These are phyloP conservation scores for Crithidia sp. DNA, from an alignment of 208 protist genomes.

Conservation along the genomic window DNA sequence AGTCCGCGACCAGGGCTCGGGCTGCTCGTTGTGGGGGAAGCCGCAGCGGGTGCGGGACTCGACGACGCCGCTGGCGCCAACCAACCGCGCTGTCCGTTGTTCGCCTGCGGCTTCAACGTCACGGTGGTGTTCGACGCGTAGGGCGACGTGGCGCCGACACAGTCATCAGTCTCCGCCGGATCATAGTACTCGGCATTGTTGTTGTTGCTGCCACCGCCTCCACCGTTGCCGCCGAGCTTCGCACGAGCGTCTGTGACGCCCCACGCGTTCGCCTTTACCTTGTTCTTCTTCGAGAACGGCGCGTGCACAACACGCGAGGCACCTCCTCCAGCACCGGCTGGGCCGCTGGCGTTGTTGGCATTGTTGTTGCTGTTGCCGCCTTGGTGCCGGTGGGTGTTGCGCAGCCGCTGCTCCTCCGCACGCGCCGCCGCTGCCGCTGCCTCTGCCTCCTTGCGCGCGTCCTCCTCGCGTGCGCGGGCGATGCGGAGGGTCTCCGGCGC, in stretches of 20 bases:
- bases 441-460: slow-evolving; percentile 48
- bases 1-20: slow-evolving; percentile 19
- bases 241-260: slow-evolving; percentile 27
- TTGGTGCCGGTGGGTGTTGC: slow-evolving; percentile 10
- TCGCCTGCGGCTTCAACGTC: slow-evolving; percentile 17
- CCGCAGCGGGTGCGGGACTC: background rate
- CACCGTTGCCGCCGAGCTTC: slow-evolving; percentile 21
- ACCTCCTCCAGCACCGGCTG: background rate
- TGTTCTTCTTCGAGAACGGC: slow-evolving; percentile 34
- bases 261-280: slow-evolving; percentile 54
- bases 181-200: slow-evolving; percentile 12
- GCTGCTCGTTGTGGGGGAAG: slow-evolving; percentile 10
- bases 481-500: slow-evolving; percentile 70
- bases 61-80: background rate
- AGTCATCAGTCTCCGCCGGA: background rate
- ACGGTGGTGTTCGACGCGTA: background rate
- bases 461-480: slow-evolving; percentile 50
- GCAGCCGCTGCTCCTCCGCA: slow-evolving; percentile 21
- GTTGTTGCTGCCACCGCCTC: too few relatives aligned
- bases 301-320: background rate
- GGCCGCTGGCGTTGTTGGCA: background rate
- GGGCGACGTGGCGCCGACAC: background rate
- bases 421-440: slow-evolving; percentile 28
- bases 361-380: slow-evolving; percentile 4
- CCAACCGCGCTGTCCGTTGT: slow-evolving; percentile 18